Base-by-base conservation (phyloP, 306 rosid species). In the Vigna trinervia region DNA sequence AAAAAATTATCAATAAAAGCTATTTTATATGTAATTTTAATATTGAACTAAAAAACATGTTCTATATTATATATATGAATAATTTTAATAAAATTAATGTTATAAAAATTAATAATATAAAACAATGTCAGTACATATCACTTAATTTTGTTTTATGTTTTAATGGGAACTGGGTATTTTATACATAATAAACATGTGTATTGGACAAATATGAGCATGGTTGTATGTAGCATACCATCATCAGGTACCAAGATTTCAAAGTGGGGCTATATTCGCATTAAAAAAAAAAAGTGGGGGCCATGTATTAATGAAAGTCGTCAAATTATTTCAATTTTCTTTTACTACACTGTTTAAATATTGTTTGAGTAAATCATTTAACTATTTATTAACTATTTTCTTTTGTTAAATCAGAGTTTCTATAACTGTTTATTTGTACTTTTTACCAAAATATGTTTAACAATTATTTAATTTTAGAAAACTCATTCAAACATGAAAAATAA, bases 171-270 rank as follows among this genome's bases (percentile, higher is more conserved):
- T 10, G 13, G 5, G 32, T 56, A 22, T 20, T 56, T 20, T 22
- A 8, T 5, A 7, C 59, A 19, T 8, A 12, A 54, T 19, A 54
- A 20, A 54, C 60, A 54, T 54, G 30, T 5, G 6, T 14, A 56
- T 6, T 12, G 32, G 14, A 56, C 61, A 56, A 56, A 22, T 20
- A 56, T 56, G 32, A 56, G 14, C 61, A 22, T 56, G 0, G 32
- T 56, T 56, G 61, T 22, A 56, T 56, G 61, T 10, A 56, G 32
- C 7, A 56, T 56, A 20, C 61, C 14, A 56, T 53, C 32, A 54
- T 53, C 32, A 54, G 61, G 14, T 56, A 56, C 61, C 14, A 22
- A 56, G 14, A 56, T 56, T 56, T 56, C 61, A 56, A 56, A 56
- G 32, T 22, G 32, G 61, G 61, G 14, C 32, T 8, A 20, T 20